Evolutionary conservation across 148 eudicot genomes (phyloP), one percentile per base, ranked within the genome.

Genomic region (Rheum nobile): DNA sequence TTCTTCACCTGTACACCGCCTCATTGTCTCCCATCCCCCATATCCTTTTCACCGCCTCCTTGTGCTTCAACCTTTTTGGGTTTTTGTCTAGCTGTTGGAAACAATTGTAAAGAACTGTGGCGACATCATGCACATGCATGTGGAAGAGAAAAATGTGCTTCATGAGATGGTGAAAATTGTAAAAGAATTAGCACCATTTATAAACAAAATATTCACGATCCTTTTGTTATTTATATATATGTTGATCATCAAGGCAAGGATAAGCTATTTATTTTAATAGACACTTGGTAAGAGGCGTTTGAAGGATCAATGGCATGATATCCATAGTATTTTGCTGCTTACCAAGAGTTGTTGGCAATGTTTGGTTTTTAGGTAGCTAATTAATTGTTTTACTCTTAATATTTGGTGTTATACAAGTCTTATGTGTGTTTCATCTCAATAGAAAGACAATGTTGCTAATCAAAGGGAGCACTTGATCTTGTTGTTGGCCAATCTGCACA

Each of bases 201-300:
- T 21, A 31, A 8, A 41, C 34, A 42, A 1, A 31, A 24, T 37
- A 24, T 32, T 28, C 28, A 16, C 16, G 4, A 16, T 1, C 67
- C 41, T 70, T 42, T 21, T 26, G 22, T 73, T 28, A 43, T 21
- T 71, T 67, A 43, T 65, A 44, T 85, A 71, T 74, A 95, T 96
- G 88, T 92, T 63, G 96, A 91, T 81, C 86, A 87, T 72, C 93
- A 90, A 74, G 98, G 91, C 22, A 91, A 90, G 79, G 97, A 95
- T 89, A 95, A 95, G 88, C 90, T 95, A 79, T 81, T 95, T 75
- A 83, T 85, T 80, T 86, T 91, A 54, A 86, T 95, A 55, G 98
- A 95, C 75, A 95, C 98, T 72, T 95, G 98, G 98, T 97, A 95
- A 95, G 98, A 95, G 83, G 97, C 96, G 76, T 95, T 95, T 88